These are phyloP conservation scores for Grosmannia serpens DNA, from an alignment of 2,329 filamentous ascomycete species.

Conservation along the genomic window DNA sequence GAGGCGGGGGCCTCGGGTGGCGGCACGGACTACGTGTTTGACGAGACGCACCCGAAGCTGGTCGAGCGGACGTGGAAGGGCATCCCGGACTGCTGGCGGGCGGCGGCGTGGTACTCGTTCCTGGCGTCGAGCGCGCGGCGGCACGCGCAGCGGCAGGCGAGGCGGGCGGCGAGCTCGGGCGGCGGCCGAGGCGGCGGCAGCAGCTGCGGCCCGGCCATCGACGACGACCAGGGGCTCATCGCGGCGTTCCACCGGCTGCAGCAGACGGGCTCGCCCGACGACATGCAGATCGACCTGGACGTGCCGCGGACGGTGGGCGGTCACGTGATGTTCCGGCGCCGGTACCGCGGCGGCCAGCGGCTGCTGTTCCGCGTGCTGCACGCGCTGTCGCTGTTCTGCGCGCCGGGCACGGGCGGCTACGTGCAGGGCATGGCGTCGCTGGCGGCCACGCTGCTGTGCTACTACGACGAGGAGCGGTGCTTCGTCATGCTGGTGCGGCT, in stretches of 20 bases:
- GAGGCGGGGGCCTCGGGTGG: no score
- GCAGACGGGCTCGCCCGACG: conserved; percentile 66
- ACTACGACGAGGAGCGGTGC: conserved; percentile 88
- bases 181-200: not conserved
- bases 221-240: conserved; percentile 36
- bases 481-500: conserved; percentile 96
- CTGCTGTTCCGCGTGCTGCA: conserved; percentile 88
- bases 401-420: conserved; percentile 64
- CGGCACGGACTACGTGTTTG: conserved; percentile 64
- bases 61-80: conserved; percentile 95
- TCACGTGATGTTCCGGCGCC: conserved; percentile 91
- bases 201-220: no score
- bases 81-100: conserved; percentile 90
- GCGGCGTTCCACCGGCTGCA: conserved; percentile 63
- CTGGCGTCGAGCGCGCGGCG: conserved; percentile 59
- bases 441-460: conserved; percentile 84
- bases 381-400: conserved; percentile 81
- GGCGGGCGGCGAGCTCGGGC: not conserved
- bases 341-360: conserved; percentile 86
- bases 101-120: conserved; percentile 91
- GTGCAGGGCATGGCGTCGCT: conserved; percentile 96
- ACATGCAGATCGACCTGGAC: conserved; percentile 94
- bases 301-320: conserved; percentile 89
- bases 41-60: conserved; percentile 70
- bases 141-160: not conserved